Percentiles rank a stretch among this genome's conserved stretches.
phyloP scores from a whole-genome alignment of 257 asterid species.

The Craterostigma plantagineum region DNA sequence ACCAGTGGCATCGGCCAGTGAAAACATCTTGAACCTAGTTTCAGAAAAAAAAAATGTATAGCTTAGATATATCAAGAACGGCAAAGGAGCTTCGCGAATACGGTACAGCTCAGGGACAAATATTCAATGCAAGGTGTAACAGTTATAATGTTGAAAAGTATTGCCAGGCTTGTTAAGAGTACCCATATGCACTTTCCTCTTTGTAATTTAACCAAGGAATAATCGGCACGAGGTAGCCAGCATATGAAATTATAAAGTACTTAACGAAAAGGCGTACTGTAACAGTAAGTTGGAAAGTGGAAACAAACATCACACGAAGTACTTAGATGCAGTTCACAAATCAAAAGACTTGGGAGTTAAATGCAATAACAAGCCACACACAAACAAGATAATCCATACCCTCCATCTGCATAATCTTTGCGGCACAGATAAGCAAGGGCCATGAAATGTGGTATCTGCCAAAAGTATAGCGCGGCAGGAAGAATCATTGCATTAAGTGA shows the following conservation, averaged over 20 bases:
- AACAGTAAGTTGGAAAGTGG: background rate
- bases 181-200: too few species aligned
- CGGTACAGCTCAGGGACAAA: too few species aligned
- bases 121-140: too few species aligned
- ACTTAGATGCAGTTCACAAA: too few species aligned
- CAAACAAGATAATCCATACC: slow-evolving; percentile 26
- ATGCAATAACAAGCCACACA: slow-evolving; percentile 3
- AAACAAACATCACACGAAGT: too few species aligned
- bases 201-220: too few species aligned
- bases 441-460: slow-evolving; percentile 99
- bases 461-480: slow-evolving; percentile 89
- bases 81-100: slow-evolving; percentile 1
- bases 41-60: slow-evolving; percentile 5
- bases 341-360: background rate
- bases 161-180: too few species aligned
- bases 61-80: slow-evolving; percentile 2
- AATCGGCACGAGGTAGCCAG: too few species aligned
- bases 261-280: background rate
- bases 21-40: slow-evolving; percentile 70
- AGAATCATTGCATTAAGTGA: slow-evolving; percentile 60
- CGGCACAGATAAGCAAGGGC: slow-evolving; percentile 96
- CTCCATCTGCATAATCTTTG: slow-evolving; percentile 90
- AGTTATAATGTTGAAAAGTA: too few species aligned
- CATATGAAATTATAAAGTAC: too few species aligned
- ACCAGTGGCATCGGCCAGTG: slow-evolving; percentile 75